Base-by-base conservation (phyloP, 1,139 yeast species). In the Hansenula lynferdii region DNA sequence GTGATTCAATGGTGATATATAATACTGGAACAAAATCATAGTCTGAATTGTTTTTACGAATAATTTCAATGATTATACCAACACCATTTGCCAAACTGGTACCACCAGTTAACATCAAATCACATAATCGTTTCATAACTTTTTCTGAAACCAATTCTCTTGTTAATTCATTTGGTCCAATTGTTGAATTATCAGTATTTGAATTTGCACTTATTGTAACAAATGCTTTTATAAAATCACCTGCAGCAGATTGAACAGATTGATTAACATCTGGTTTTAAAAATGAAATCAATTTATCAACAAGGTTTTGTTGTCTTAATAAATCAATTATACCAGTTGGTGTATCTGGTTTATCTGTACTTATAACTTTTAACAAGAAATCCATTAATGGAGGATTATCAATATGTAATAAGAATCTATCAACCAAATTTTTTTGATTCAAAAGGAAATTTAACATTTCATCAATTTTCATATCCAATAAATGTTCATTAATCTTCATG, bases 81-180 rank as follows among this genome's bases (percentile, higher is more conserved):
- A 92, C 98, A 42, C 97, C 97, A 49, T 92, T 92, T 26, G 96
- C 86, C 54, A 92, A 70, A 5, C 96, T 94, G 34, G 90, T 82
- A 5, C 97, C 96, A 15, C 97, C 97, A 47, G 77, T 67, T 19
- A 90, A 70, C 98, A 94, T 94, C 50, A 85, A 75, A n/a, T 75
- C 62, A 38, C 94, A 85, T 35, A 92, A 67, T 45, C 70, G 69
- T 42, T 70, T 67, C 48, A 80, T 70, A 67, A 87, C 80, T 41
- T 78, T 77, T 36, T 80, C 82, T 37, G 85, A 77, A 10, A 90
- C 97, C 39, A 92, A 71, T 58, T 92, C 92, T 47, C 99, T 72
- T 6, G 96, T 87, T 37, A 92, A 70, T 60, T 92, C 97, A 60
- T 92, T 92, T 8, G 98, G 97, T 1, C 99, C 98, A 50, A 92